phyloP scores from a whole-genome alignment of 768 basidiomycete species.

The Collybia nuda region DNA sequence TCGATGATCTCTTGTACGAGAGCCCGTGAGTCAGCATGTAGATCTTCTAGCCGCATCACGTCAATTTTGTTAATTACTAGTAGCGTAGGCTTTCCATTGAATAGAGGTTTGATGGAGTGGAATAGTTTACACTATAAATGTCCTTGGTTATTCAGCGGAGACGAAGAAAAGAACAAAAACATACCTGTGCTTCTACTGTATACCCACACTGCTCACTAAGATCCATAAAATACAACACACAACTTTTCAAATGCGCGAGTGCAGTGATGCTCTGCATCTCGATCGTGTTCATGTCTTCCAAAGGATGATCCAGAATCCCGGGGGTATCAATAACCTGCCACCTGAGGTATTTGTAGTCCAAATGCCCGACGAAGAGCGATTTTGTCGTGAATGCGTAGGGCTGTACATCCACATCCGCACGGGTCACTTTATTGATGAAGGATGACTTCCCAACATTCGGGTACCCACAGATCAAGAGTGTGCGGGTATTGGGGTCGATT shows the following conservation, averaged over 20 bases:
- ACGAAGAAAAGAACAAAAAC: constrained; percentile 14
- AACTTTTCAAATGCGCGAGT: constrained; percentile 91
- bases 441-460: constrained; percentile 99
- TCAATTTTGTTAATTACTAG: constrained; percentile 99
- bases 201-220: constrained; percentile 98
- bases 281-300: constrained; percentile 99
- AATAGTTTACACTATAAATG: constrained; percentile 86
- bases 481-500: constrained; percentile 98
- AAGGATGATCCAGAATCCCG: constrained; percentile 94
- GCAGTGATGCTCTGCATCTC: constrained; percentile 99
- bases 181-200: constrained; percentile 91
- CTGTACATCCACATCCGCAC: constrained; percentile 98
- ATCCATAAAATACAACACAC: constrained; percentile 98
- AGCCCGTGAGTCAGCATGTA: constrained; percentile 69
- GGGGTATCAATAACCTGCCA: constrained; percentile 99
- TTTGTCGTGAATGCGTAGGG: constrained; percentile 99
- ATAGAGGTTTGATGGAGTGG: constrained; percentile 98
- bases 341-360: constrained; percentile 98
- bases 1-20: constrained; percentile 89
- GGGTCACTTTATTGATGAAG: constrained; percentile 99
- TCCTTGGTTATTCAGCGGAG: neutral
- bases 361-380: constrained; percentile 95
- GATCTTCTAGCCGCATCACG: constrained; percentile 84
- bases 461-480: constrained; percentile 96
- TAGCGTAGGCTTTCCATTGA: constrained; percentile 87